phyloP scores from a whole-genome alignment of 192 early-diverging fungal species.

The Backusella westeae region DNA sequence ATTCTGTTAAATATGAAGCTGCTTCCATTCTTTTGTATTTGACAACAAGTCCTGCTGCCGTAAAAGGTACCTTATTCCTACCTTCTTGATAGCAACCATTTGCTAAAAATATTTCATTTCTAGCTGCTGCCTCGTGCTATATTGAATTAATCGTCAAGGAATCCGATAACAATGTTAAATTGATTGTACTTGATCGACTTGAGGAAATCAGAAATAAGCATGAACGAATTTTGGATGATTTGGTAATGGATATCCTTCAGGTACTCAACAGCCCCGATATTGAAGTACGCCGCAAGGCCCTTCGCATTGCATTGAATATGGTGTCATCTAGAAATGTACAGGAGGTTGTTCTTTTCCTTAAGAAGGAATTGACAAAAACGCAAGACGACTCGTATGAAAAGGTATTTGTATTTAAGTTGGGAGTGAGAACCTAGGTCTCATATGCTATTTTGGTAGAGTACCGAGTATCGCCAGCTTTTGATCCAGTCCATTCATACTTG shows the following conservation, averaged over 20 bases:
- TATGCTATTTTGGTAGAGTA: constrained; percentile 82
- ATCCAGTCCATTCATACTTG: constrained; percentile 96
- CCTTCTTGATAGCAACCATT: background rate
- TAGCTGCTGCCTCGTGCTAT: constrained; percentile 87
- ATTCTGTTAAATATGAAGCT: constrained; percentile 97
- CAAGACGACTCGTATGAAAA: constrained; percentile 88
- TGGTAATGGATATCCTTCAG: constrained; percentile 94
- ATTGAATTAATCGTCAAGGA: constrained; percentile 90
- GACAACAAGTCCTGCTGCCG: constrained; percentile 86
- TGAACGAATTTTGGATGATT: constrained; percentile 82
- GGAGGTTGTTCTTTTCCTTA: constrained; percentile 88
- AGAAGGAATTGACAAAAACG: constrained; percentile 94
- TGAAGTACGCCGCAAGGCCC: constrained; percentile 86
- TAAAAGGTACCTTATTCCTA: constrained; percentile 63
- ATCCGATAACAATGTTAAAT: constrained; percentile 97
- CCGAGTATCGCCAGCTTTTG: constrained; percentile 91
- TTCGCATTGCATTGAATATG: constrained; percentile 89
- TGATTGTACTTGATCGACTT: constrained; percentile 91
- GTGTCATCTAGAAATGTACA: constrained; percentile 87
- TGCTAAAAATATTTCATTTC: background rate
- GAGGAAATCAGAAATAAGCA: constrained; percentile 88
- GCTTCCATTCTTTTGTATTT: constrained; percentile 88
- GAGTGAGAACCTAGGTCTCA: background rate
- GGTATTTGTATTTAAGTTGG: constrained; percentile 34
- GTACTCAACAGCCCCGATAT: constrained; percentile 89